These are phyloP conservation scores for Wickerhamiella vanderwaltii DNA, from an alignment of 805 yeast genomes.

Conservation along the genomic window DNA sequence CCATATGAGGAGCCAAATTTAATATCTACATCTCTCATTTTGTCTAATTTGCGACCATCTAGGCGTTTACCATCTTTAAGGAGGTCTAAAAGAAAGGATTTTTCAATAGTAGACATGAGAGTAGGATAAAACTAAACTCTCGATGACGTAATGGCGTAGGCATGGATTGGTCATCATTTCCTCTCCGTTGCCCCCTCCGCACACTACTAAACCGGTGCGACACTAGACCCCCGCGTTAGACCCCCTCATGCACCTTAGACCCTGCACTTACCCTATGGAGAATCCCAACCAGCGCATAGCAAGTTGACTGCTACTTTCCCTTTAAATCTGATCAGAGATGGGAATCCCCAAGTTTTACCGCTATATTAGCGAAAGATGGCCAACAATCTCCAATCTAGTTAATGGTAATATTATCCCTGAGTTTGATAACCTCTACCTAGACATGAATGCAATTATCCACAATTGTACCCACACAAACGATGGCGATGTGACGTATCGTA, in stretches of 20 bases:
- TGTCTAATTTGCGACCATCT: slow-evolving; percentile 56
- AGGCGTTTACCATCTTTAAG: slow-evolving; percentile 46
- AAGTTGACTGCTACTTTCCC: too few species aligned
- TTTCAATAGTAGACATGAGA: slow-evolving; percentile 41
- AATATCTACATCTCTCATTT: slow-evolving; percentile 56
- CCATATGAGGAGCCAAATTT: slow-evolving; percentile 54
- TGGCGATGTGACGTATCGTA: slow-evolving; percentile 45
- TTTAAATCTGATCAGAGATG: too few species aligned
- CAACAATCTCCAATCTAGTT: slow-evolving; percentile 76
- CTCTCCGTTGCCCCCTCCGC: too few species aligned
- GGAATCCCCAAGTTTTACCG: slow-evolving; percentile 97
- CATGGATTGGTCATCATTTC: too few species aligned
- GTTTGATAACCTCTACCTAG: slow-evolving; percentile 87
- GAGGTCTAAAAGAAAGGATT: slow-evolving; percentile 47
- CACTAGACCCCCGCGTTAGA: too few species aligned
- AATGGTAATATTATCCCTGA: slow-evolving; percentile 78
- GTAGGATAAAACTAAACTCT: too few species aligned
- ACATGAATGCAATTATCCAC: slow-evolving; percentile 92
- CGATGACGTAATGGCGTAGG: too few species aligned
- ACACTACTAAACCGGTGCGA: too few species aligned
- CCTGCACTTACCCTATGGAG: too few species aligned
- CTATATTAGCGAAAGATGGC: slow-evolving; percentile 98
- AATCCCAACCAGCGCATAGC: too few species aligned
- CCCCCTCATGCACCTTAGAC: too few species aligned
- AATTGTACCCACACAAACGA: slow-evolving; percentile 84